These are phyloP conservation scores for Apiosordaria backusii DNA, from an alignment of 495 filamentous ascomycete species.

Conservation along the genomic window DNA sequence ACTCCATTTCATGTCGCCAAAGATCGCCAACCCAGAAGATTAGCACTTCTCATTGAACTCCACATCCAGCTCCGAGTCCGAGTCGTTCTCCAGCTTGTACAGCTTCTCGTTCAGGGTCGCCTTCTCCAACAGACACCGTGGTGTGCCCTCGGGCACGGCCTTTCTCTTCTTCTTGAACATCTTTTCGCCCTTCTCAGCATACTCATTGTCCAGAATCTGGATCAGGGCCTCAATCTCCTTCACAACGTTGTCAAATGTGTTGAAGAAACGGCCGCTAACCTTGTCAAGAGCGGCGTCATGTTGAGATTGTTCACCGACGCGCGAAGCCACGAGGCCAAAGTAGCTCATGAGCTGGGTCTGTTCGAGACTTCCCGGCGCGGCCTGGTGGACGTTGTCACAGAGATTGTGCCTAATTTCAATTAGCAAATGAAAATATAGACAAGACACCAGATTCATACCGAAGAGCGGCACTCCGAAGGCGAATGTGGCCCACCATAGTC, in stretches of 20 bases:
- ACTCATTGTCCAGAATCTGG: neutral
- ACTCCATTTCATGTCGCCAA: neutral
- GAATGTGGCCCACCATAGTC: neutral
- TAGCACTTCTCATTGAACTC: neutral
- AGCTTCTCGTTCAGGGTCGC: neutral
- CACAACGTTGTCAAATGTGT: conserved; percentile 6
- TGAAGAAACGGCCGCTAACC: neutral
- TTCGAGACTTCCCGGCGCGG: neutral
- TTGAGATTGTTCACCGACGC: neutral
- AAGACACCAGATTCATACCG: no score
- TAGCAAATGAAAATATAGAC: no score
- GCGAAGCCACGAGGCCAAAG: neutral
- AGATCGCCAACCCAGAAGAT: neutral
- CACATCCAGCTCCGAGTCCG: neutral
- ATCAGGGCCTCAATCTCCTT: neutral
- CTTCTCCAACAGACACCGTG: neutral
- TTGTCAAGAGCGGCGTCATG: neutral
- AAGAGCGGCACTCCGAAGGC: neutral
- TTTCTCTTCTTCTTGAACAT: conserved; percentile 4
- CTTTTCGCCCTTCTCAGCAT: neutral
- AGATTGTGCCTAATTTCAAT: neutral
- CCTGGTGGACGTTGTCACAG: neutral
- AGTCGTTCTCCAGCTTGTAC: conserved; percentile 1
- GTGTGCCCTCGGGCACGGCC: neutral
- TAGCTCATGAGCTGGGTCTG: neutral